Percentiles rank a stretch among this genome's conserved stretches.
phyloP scores from a whole-genome alignment of 2,329 filamentous ascomycete genomes.

The Curvularia spicifera region DNA sequence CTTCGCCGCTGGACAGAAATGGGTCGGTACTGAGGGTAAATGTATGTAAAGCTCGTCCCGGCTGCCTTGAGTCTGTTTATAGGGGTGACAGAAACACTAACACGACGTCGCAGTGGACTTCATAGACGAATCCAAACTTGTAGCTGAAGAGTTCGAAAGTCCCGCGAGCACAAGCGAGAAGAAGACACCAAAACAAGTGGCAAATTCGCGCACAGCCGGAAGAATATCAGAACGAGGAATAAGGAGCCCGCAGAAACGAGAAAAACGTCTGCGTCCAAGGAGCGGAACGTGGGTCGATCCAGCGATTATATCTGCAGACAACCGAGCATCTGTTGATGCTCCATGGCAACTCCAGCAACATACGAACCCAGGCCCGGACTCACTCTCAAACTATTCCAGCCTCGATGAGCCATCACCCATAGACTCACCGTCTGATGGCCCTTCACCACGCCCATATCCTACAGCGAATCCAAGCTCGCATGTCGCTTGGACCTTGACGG shows the following conservation, averaged over 20 bases:
- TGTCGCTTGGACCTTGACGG: constrained; percentile 15
- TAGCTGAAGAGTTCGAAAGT: constrained; percentile 20
- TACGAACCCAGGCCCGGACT: constrained; percentile 17
- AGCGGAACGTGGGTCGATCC: background rate
- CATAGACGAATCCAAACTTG: constrained; percentile 24
- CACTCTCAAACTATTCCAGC: constrained; percentile 18
- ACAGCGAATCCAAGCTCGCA: background rate
- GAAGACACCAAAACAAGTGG: constrained; percentile 9
- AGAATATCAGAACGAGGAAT: constrained; percentile 3
- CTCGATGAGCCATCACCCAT: constrained; percentile 11
- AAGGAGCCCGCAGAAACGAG: background rate
- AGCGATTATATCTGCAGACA: background rate
- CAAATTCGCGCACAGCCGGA: constrained; percentile 3
- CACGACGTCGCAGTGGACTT: constrained; percentile 20
- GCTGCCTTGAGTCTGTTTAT: too few relatives aligned
- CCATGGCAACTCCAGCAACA: constrained; percentile 11
- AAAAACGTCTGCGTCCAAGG: background rate
- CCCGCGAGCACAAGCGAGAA: background rate
- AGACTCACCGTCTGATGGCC: constrained; percentile 11
- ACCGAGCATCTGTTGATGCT: background rate
- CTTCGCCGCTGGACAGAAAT: constrained; percentile 24
- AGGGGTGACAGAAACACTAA: background rate
- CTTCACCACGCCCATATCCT: constrained; percentile 1
- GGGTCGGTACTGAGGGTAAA: constrained; percentile 22
- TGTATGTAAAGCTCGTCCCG: constrained; percentile 16